Percentiles rank a stretch among this genome's conserved stretches.
Evolutionary conservation across 345 rosid species (phyloP).

Genomic region (Turnera subulata): DNA sequence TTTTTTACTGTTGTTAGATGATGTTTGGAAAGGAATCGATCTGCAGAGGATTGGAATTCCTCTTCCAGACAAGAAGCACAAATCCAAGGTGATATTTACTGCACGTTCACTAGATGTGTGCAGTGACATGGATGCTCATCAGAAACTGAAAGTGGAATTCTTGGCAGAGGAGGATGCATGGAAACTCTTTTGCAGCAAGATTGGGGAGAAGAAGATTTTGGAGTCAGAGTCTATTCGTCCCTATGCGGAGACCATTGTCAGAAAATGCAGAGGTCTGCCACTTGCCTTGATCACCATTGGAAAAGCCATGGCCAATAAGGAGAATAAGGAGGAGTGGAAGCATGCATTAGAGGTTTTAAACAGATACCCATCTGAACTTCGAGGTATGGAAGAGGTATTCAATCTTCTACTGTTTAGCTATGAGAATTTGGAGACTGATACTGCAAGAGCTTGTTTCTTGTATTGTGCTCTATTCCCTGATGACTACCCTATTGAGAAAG

Average conservation of each 20-base stretch:
- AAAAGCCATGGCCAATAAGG: slow-evolving; percentile 43
- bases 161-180: slow-evolving; percentile 20
- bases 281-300: slow-evolving; percentile 43
- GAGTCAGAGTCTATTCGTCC: slow-evolving; percentile 23
- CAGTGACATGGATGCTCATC: slow-evolving; percentile 21
- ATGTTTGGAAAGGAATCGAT: slow-evolving; percentile 43
- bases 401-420: slow-evolving; percentile 39
- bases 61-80: slow-evolving; percentile 29
- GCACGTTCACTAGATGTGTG: slow-evolving; percentile 22
- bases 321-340: slow-evolving; percentile 45
- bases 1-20: slow-evolving; percentile 38
- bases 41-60: slow-evolving; percentile 37
- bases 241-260: slow-evolving; percentile 32
- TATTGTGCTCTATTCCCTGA: slow-evolving; percentile 46
- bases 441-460: slow-evolving; percentile 38
- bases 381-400: slow-evolving; percentile 43
- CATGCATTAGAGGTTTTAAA: slow-evolving; percentile 31
- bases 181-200: slow-evolving; percentile 21
- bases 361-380: slow-evolving; percentile 33
- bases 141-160: slow-evolving; percentile 18
- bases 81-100: slow-evolving; percentile 26
- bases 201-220: slow-evolving; percentile 23
- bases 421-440: slow-evolving; percentile 37
- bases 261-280: slow-evolving; percentile 48
- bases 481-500: slow-evolving; percentile 32